These are phyloP conservation scores for Eucommia ulmoides DNA, from an alignment of 257 asterid genomes.

Conservation along the genomic window DNA sequence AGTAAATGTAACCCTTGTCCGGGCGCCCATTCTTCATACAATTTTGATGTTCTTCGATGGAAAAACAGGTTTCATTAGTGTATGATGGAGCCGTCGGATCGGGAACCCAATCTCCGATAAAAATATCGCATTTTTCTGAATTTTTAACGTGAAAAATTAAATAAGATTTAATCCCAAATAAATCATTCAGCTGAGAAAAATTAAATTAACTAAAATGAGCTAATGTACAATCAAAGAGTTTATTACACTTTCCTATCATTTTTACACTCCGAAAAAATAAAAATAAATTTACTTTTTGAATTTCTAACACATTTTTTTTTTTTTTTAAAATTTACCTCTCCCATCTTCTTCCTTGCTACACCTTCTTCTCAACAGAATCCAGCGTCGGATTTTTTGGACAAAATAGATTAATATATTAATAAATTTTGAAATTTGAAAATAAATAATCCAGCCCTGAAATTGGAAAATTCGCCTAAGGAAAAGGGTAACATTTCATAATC, in stretches of 20 bases:
- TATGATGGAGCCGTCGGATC: conserved; percentile 50
- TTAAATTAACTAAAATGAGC: background rate
- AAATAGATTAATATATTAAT: too few relatives aligned
- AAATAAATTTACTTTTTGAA: background rate
- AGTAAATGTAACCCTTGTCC: conserved; percentile 43
- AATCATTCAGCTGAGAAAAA: conserved; percentile 3
- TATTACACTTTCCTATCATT: background rate
- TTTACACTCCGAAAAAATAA: background rate
- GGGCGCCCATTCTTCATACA: conserved; percentile 79
- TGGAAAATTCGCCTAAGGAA: background rate
- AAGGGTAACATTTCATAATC: background rate
- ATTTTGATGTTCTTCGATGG: conserved; percentile 56
- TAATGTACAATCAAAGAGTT: background rate
- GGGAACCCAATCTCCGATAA: conserved; percentile 61
- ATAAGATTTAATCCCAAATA: background rate
- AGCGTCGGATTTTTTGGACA: too few relatives aligned
- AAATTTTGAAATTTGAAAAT: background rate
- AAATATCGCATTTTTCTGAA: conserved; percentile 49
- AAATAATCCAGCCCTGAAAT: background rate
- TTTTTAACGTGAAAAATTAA: background rate
- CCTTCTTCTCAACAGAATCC: too few relatives aligned
- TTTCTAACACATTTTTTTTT: background rate
- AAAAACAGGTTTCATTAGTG: conserved; percentile 39
- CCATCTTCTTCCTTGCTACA: too few relatives aligned
- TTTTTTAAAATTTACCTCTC: too few relatives aligned